These are phyloP conservation scores for Setaria viridis DNA, from an alignment of 202 grass and related monocot genomes.

Conservation along the genomic window DNA sequence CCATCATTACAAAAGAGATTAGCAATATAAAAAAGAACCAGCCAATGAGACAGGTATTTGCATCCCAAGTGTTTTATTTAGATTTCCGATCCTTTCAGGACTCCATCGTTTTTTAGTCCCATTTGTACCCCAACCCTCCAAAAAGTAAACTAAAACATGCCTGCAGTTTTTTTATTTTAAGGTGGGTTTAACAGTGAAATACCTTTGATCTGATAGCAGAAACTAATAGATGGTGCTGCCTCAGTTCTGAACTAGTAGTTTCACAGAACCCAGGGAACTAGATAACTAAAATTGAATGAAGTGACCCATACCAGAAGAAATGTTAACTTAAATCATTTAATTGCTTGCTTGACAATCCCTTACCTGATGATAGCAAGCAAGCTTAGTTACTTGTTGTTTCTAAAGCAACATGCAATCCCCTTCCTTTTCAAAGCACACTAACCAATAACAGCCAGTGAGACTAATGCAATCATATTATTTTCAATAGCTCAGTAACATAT, in stretches of 20 bases:
- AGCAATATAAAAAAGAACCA: constrained; percentile 27
- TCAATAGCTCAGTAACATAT: constrained; percentile 9
- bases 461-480: not conserved
- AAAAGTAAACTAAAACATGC: not conserved
- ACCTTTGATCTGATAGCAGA: constrained; percentile 22
- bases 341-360: not conserved
- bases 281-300: not conserved
- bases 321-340: not conserved
- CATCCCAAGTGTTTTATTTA: constrained; percentile 26
- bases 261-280: constrained; percentile 12
- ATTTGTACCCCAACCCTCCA: not conserved
- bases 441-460: not conserved
- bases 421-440: constrained; percentile 6
- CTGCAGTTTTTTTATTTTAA: constrained; percentile 21
- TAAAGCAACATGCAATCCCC: not conserved
- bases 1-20: constrained; percentile 23
- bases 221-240: constrained; percentile 25
- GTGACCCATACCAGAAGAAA: constrained; percentile 9
- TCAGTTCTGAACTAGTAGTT: constrained; percentile 31
- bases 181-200: not conserved
- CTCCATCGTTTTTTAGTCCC: constrained; percentile 10
- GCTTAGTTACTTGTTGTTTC: not conserved
- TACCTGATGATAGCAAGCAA: not conserved
- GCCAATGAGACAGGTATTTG: not conserved
- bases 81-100: constrained; percentile 21